These are phyloP conservation scores for Stellera chamaejasme DNA, from an alignment of 345 rosid species.

Conservation along the genomic window DNA sequence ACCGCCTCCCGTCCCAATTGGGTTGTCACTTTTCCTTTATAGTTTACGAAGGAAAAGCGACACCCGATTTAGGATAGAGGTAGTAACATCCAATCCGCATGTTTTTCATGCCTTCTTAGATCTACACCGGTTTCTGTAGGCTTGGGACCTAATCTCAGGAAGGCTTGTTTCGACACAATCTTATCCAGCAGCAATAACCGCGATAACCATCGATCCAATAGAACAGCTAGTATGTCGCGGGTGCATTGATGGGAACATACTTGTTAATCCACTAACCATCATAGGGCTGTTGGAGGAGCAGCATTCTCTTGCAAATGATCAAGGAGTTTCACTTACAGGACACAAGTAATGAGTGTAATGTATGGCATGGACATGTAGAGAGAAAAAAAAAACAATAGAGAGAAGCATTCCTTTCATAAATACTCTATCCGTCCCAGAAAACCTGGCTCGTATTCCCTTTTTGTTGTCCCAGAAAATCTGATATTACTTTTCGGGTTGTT, in stretches of 20 bases:
- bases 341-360: conserved; percentile 51
- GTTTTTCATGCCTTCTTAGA: no score
- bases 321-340: conserved; percentile 29
- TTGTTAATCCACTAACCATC: conserved; percentile 16
- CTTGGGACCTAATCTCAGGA: conserved; percentile 42
- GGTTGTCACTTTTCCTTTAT: no score
- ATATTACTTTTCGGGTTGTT: no score
- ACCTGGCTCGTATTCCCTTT: no score
- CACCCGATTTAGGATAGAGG: no score
- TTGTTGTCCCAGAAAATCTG: no score
- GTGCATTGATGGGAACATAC: conserved; percentile 39
- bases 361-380: conserved; percentile 14
- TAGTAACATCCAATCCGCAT: no score
- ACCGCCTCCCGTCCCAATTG: no score
- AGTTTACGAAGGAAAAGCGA: no score
- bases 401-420: no score
- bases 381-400: no score
- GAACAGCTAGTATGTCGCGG: conserved; percentile 32
- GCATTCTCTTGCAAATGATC: conserved; percentile 18
- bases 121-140: conserved; percentile 15
- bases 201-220: conserved; percentile 27
- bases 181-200: conserved; percentile 31
- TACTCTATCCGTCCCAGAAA: no score
- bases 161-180: conserved; percentile 28
- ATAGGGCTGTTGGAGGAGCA: conserved; percentile 25